Base-by-base conservation (phyloP, 192 early-diverging fungal species). In the Backusella australiensis region DNA sequence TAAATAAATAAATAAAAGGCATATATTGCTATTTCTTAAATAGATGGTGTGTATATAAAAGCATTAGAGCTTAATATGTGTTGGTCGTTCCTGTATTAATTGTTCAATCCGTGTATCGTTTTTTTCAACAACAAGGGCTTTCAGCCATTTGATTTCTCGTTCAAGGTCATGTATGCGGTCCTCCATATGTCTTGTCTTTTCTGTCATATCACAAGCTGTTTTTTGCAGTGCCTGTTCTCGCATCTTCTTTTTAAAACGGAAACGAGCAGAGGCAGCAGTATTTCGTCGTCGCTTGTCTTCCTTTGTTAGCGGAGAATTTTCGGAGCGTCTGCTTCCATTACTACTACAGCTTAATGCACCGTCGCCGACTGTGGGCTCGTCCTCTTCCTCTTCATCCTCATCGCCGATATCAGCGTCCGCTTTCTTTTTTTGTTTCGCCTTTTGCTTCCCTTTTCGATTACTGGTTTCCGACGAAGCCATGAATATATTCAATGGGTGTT, bases 181-280 rank as follows among this genome's bases (percentile, higher is more conserved):
- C 83, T 98, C 95, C 73, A 98, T 87, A 39, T 74, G 75, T 26
- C 92, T 89, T 15, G 90, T 90, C 83, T 90, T 92, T 26, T 86
- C 89, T 0, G 89, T 87, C 93, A 97, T 91, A 67, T 94, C 93
- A 67, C 90, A 85, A n/a, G 94, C 94, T 0, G 92, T 93, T 59
- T 85, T 85, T 83, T 96, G 92, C 26, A 99, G 80, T 26, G 86
- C 88, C 82, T 94, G 91, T 79, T 98, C 96, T 44, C 93, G 88
- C 82, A 92, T 81, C 83, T 98, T 97, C 80, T 98, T 99, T 87
- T 96, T 96, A 44, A 93, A 87, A 14, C 97, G 89, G 87, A 99
- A 99, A 11, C 97, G 85, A 23, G 96, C 96, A 8, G 94, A 95
- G 1, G 97, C 97, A 5, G 91, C 96, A 1, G 96, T 99, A 87